Percentiles rank a stretch among this genome's conserved stretches.
Conservation (phyloP, 1,139 yeast genomes). For the Nakaseomyces bracarensis region DNA sequence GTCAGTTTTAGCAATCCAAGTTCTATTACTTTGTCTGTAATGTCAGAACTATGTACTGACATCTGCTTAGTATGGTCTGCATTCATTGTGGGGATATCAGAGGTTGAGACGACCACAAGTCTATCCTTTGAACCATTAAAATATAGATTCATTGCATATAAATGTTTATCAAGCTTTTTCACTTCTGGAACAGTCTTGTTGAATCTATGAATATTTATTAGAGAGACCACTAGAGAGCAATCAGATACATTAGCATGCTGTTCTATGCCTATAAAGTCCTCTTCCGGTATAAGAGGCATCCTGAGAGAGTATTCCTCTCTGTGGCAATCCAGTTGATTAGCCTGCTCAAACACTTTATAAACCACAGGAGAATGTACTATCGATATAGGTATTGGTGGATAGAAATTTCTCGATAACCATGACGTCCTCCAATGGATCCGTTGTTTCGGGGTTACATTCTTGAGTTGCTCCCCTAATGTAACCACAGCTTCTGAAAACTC, state of each 20-base stretch:
- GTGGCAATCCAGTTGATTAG: constrained; percentile 20
- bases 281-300: constrained; percentile 22
- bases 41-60: constrained; percentile 12
- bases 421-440: constrained; percentile 43
- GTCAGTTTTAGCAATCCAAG: constrained; percentile 61
- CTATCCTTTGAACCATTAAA: constrained; percentile 56
- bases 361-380: constrained; percentile 4
- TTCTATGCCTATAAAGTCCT: constrained; percentile 23
- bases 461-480: constrained; percentile 13
- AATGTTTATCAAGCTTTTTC: constrained; percentile 16
- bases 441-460: constrained; percentile 19
- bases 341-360: constrained; percentile 6
- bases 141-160: constrained; percentile 37
- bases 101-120: constrained; percentile 42
- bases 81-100: constrained; percentile 31
- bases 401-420: constrained; percentile 28
- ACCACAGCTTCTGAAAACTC: constrained; percentile 15
- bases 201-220: constrained; percentile 33
- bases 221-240: constrained; percentile 68
- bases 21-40: constrained; percentile 52
- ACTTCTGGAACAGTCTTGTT: background rate
- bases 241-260: constrained; percentile 55
- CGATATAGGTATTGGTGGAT: constrained; percentile 34
- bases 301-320: constrained; percentile 13
- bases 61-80: constrained; percentile 10